Evolutionary conservation across 495 filamentous ascomycete genomes (phyloP), one percentile per base, ranked within the genome.

Genomic region (Daldinia caldariorum): DNA sequence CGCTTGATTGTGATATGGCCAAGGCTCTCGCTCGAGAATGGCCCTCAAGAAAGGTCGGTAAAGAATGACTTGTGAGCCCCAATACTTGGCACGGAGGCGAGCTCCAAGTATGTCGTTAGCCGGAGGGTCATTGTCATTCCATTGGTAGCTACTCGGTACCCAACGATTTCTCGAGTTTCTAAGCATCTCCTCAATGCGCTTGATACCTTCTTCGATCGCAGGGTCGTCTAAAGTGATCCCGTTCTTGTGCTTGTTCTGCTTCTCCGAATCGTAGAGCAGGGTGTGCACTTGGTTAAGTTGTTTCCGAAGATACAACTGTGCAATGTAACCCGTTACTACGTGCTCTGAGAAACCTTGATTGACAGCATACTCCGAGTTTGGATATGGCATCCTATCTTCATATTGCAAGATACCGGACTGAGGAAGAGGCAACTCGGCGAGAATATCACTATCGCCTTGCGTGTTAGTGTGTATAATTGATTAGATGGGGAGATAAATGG

Each of bases 1-100:
- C 38, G 41, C 72, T 39, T 37, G 74, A 67, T 72, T 66, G 3
- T 70, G 63, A 65, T 78, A 72, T n/a, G 38, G 59, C 26, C 61
- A 65, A 10, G 51, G 51, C 6, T 77, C 76, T 50, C 55, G 74
- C 60, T 80, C 81, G 68, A 84, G 91, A 79, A 76, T 94, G 78
- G 62, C 86, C 82, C 73, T 89, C 77, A 99, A 79, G 66, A 95
- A 91, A 2, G 91, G 92, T 38, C 95, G 86, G 75, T 94, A 91
- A 14, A 95, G 94, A 74, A 99, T 94, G 53, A 97, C 94, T 45
- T 88, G 85, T 0, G 93, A 94, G 22, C 95, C 95, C 80, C 93
- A 97, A 78, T 94, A 97, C 74, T 99, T 99, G 6, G 92, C 95
- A 31, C 95, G 88, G 55, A 97, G 84, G 4, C 95, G 89, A 16